Base-by-base conservation (phyloP, 345 rosid species). In the Populus tremula region DNA sequence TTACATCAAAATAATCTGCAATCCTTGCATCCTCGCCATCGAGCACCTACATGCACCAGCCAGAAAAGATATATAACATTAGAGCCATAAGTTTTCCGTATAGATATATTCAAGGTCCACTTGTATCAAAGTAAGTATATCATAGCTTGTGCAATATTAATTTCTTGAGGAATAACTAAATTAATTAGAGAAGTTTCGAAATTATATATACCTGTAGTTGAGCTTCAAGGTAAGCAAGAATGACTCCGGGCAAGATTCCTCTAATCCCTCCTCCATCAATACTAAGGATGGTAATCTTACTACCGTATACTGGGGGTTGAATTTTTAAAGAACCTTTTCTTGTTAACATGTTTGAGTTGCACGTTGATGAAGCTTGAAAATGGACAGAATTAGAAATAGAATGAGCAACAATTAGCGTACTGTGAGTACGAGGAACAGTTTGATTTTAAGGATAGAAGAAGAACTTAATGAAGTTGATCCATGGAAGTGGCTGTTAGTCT, bases 221-320 rank as follows among this genome's bases (percentile, higher is more conserved):
- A 62, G 91, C 87, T 78, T 93, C 94, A n/a, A 93, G 94, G 72
- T 66, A 81, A 53, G 81, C 85, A 41, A 93, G 92, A 72, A 91
- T 77, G 10, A 89, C 93, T 27, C 89, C 93, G 3, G 94, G 84
- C 64, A 93, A 89, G 77, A 89, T 84, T 75, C 94, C 96, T 79
- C 90, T 67, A 36, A 93, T 76, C 27, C 93, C 96, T 31, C 97
- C 97, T 11, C 96, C 97, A 62, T 93, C 97, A 27, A 93, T 76
- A 70, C 97, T 90, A 17, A 93, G 90, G 66, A 91, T 61, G 9
- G 97, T 89, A 21, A 89, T 79, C 12, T 90, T 93, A 2, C 84
- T 76, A 23, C 96, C 97, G 47, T 41, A 80, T 11, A 70, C 56
- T 7, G 96, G 91, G 21, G 92, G 88, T 47, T 65, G 84, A 76